These are phyloP conservation scores for Alternaria sp. DNA, from an alignment of 2,329 filamentous ascomycete species.

Conservation along the genomic window DNA sequence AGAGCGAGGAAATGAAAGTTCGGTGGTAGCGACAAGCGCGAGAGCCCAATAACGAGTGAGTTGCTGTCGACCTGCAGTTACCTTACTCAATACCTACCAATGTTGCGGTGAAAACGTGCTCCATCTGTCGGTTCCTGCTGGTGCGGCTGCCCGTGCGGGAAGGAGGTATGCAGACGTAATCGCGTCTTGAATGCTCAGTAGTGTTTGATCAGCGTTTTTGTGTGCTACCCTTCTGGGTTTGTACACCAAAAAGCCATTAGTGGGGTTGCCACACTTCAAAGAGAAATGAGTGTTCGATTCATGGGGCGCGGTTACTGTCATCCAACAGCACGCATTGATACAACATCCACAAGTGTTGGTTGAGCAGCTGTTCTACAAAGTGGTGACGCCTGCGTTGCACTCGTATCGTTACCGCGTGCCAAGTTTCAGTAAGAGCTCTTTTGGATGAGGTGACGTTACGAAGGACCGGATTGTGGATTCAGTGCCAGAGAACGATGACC, in stretches of 20 bases:
- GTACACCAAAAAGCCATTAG: neutral
- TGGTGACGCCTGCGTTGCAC: conserved; percentile 15
- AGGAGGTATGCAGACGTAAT: neutral
- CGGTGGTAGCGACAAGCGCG: neutral
- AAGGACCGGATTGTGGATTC: conserved; percentile 1
- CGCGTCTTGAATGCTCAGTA: neutral
- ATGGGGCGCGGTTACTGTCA: conserved; percentile 10
- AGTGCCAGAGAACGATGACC: neutral
- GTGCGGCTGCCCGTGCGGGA: neutral
- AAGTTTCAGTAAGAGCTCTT: neutral
- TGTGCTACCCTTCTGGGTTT: neutral
- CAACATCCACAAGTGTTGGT: neutral
- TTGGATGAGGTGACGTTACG: neutral
- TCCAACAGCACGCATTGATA: conserved; percentile 11
- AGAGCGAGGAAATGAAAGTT: neutral
- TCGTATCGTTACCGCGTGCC: neutral
- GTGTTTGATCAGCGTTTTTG: neutral
- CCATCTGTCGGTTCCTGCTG: neutral
- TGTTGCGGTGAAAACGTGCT: conserved; percentile 4
- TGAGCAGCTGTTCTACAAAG: neutral
- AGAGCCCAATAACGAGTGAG: neutral
- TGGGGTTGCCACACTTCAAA: neutral
- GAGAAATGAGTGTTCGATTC: neutral
- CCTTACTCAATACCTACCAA: neutral
- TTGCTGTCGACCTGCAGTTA: neutral